Base-by-base conservation (phyloP, 2,329 filamentous ascomycete species). In the Rhytidhysteron rufulum region DNA sequence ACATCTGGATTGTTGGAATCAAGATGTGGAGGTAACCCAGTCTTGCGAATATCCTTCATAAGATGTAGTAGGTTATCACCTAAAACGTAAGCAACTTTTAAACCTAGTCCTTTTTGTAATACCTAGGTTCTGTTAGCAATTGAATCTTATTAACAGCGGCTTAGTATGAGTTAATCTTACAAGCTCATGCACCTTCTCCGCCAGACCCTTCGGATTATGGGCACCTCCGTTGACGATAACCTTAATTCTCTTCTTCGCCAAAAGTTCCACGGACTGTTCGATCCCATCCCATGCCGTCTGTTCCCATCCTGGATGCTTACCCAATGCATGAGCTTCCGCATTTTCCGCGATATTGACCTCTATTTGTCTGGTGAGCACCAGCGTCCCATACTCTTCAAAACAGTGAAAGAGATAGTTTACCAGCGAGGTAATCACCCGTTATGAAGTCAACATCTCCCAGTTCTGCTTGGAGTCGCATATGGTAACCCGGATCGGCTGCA, bases 181-280 rank as follows among this genome's bases (percentile, higher is more conserved):
- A 43, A 77, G 45, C 15, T 65, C 52, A 4, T 66, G 55, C 0
- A 71, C 63, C 41, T 71, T 69, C 37, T 71, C 50, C 2, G 77
- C 74, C 13, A 82, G 50, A 0, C 70, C 74, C 41, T 66, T 66
- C 0, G 78, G 78, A 41, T 80, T 75, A 13, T 75, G 65, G 2
- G 71, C 74, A 1, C 79, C 78, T 2, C 78, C 78, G 48, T 81
- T 80, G 40, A 79, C 64, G 25, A 78, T 65, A 10, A 80, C 63
- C 44, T 75, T 77, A 58, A 80, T 79, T 0, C 65, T 53, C 43
- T 75, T 71, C 35, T 71, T 58, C 2, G 67, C 57, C 45, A 75
- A 62, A 5, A 74, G 52, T 4, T 71, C 59, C 3, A 79, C 65
- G 1, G 65, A 68, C 50, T 71, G 54, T 45, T 68, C 55, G 18